Base-by-base conservation (phyloP, 352 stramenopile genomes). In the Globisporangium cylindrosporum region DNA sequence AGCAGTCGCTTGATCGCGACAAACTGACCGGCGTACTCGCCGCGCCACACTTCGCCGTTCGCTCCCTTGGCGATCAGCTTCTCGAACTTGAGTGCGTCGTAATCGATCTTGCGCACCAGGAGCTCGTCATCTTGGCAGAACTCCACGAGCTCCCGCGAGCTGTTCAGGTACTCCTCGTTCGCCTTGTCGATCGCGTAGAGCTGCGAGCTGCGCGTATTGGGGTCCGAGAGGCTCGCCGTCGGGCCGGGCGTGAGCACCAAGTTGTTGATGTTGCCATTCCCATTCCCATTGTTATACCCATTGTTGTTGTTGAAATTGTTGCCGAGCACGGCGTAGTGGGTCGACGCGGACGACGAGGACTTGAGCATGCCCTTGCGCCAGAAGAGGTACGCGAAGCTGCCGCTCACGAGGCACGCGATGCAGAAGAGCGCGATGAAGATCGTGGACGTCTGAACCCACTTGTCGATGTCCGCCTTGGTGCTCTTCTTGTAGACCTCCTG, bases 1-100 rank as follows among this genome's bases (percentile, higher is more conserved):
- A 92, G 20, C n/a, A 91, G 53, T 8, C 71, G 75, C 73, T 92
- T 92, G 66, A 91, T 84, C 10, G 84, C 82, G 7, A 92, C 79
- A 14, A 74, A 55, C 24, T 82, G 72, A 0, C 66, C 74, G 5
- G 71, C 65, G 55, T 73, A 84, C n/a, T 74, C 68, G 7, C 76
- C 82, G 4, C 66, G 70, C 84, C 82, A 91, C 10, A 92, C 84
- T 69, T 92, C 82, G 12, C 84, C 84, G 51, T 78, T 85, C 8
- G 79, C 80, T 1, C 82, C 82, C 24, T 74, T 69, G 0, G 79
- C 77, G 0, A 92, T 71, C 0, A 88, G 34, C 43, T 74, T 75
- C 27, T 73, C 68, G 43, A 89, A 86, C 8, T 43, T 64, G 32
- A 90, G 68, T 18, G 53, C 62, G 6, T 75, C 61, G 60, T 81